phyloP scores from a whole-genome alignment of 2,329 filamentous ascomycete genomes.

The Ceratocystiopsis minuta region DNA sequence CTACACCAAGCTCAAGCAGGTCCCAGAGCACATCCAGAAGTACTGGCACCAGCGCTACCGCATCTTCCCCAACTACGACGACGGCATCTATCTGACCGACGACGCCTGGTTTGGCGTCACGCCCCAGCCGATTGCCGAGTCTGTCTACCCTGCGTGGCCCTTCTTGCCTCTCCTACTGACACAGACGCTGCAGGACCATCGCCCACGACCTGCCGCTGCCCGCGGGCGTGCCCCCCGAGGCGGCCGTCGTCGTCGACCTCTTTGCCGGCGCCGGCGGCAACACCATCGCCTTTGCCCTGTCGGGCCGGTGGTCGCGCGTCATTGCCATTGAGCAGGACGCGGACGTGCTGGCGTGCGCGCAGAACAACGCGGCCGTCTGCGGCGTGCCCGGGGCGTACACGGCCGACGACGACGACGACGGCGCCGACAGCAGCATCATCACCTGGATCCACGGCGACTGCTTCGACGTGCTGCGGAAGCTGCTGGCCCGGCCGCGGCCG shows the following conservation, averaged over 20 bases:
- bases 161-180: not conserved
- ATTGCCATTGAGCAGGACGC: slow-evolving; percentile 79
- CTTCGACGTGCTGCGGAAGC: slow-evolving; percentile 45
- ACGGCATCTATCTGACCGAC: slow-evolving; percentile 79
- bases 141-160: slow-evolving; percentile 15
- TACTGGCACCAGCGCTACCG: slow-evolving; percentile 83
- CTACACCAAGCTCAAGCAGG: slow-evolving; percentile 50
- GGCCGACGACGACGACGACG: too few species aligned
- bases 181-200: slow-evolving; percentile 42
- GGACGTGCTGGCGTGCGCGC: slow-evolving; percentile 68
- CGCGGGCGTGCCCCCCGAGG: slow-evolving; percentile 18
- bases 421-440: slow-evolving; percentile 37
- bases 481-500: slow-evolving; percentile 8
- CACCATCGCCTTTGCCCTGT: slow-evolving; percentile 79
- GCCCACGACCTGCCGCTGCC: slow-evolving; percentile 49
- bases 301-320: slow-evolving; percentile 60
- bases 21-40: slow-evolving; percentile 77
- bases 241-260: slow-evolving; percentile 60
- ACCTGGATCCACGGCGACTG: slow-evolving; percentile 79
- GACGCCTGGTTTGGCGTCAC: slow-evolving; percentile 96
- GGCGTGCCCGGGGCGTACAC: slow-evolving; percentile 36
- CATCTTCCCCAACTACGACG: slow-evolving; percentile 75
- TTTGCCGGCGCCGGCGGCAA: slow-evolving; percentile 92
- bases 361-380: slow-evolving; percentile 79
- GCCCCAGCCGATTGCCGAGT: slow-evolving; percentile 79